Evolutionary conservation across 208 protist genomes (phyloP).

Genomic region (Strigomonas culicis): DNA sequence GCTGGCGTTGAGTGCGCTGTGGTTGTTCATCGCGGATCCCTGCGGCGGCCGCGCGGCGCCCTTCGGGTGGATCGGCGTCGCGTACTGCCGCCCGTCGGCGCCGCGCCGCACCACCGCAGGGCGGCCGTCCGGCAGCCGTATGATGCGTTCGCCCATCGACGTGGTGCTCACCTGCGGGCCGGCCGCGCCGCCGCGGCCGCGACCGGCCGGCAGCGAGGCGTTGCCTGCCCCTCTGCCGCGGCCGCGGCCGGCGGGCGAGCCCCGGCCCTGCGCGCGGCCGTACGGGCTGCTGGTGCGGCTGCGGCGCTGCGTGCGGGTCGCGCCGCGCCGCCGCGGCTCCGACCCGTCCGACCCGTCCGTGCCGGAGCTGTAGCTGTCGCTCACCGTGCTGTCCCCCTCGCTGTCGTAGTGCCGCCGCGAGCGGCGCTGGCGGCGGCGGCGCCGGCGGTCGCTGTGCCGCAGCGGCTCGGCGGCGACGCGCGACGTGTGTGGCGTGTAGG

Average conservation of each 20-base stretch:
- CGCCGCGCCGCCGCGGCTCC: background rate
- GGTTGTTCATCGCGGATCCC: background rate
- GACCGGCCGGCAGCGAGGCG: background rate
- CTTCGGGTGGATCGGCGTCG: background rate
- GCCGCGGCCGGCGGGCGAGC: background rate
- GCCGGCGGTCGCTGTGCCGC: background rate
- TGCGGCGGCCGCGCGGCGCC: background rate
- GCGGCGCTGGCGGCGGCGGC: background rate
- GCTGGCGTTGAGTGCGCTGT: background rate
- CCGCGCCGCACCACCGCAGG: background rate
- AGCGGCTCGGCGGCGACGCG: background rate
- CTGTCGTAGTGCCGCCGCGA: too few species aligned
- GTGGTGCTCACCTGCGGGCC: background rate
- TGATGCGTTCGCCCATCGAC: background rate
- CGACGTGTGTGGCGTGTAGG: constrained; percentile 30
- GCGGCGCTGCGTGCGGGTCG: constrained; percentile 2
- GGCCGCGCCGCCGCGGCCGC: background rate
- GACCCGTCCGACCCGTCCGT: too few species aligned
- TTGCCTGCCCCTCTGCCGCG: background rate
- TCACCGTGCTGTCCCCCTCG: too few species aligned
- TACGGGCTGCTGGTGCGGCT: background rate
- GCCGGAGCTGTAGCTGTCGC: too few species aligned
- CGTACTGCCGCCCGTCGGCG: background rate
- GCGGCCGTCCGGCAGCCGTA: constrained; percentile 8
- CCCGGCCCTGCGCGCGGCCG: background rate